phyloP scores from a whole-genome alignment of 108 stramenopile species.

The Discostella stelligeroides region DNA sequence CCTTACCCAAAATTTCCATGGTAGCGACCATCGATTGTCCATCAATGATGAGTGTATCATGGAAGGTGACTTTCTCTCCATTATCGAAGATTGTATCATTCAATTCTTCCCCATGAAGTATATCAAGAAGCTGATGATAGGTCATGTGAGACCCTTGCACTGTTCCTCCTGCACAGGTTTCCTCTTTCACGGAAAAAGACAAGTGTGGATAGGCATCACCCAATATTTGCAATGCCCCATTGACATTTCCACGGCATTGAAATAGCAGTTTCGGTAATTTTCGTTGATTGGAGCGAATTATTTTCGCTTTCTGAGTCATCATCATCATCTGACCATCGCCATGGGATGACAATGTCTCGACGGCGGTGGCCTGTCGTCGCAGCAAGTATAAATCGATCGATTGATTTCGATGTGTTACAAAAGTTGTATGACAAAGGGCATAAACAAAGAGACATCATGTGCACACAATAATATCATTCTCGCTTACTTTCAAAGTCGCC shows the following conservation, averaged over 20 bases:
- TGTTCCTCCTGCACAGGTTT: too few relatives aligned
- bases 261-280: slow-evolving; percentile 15
- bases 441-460: neutral
- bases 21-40: slow-evolving; percentile 31
- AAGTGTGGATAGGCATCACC: slow-evolving; percentile 38
- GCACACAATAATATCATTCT: neutral
- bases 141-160: neutral
- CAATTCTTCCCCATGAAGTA: slow-evolving; percentile 17
- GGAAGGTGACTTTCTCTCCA: neutral
- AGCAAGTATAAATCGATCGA: too few relatives aligned
- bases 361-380: too few relatives aligned
- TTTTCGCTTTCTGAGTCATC: too few relatives aligned
- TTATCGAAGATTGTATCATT: neutral
- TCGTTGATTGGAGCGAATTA: slow-evolving; percentile 10
- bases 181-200: slow-evolving; percentile 8
- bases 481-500: slow-evolving; percentile 19
- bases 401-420: too few relatives aligned
- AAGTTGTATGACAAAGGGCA: neutral
- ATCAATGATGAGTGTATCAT: slow-evolving; percentile 25
- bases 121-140: slow-evolving; percentile 28
- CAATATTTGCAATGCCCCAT: slow-evolving; percentile 26
- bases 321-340: too few relatives aligned
- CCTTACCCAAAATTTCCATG: slow-evolving; percentile 35
- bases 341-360: too few relatives aligned
- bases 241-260: slow-evolving; percentile 13